These are phyloP conservation scores for Setaria italica DNA, from an alignment of 202 grass and related monocot genomes.

Conservation along the genomic window DNA sequence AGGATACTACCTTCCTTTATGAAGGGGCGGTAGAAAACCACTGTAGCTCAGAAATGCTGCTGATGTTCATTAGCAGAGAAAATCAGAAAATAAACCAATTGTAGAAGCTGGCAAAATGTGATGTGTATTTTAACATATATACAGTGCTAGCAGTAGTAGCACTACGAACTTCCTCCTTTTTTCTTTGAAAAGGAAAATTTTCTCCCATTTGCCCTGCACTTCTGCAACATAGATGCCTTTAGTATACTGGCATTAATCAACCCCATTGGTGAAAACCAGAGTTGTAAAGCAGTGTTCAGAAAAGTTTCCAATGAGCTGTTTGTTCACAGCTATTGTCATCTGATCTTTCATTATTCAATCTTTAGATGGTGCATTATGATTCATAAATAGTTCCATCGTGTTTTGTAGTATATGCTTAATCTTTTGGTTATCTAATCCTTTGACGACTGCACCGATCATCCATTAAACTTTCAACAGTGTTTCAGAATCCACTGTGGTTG, in stretches of 20 bases:
- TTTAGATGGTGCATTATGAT: not conserved
- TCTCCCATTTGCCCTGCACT: not conserved
- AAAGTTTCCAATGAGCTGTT: not conserved
- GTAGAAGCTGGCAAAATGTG: not conserved
- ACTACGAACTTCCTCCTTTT: not conserved
- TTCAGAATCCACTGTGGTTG: not conserved
- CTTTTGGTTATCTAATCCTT: not conserved
- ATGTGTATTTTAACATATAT: not conserved
- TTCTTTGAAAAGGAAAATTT: not conserved
- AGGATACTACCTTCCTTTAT: not conserved
- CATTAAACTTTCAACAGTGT: not conserved
- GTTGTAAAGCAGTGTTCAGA: not conserved
- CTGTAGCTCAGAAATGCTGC: not conserved
- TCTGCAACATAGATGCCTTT: not conserved
- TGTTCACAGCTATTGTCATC: not conserved
- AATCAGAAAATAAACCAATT: not conserved
- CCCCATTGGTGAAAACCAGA: constrained; percentile 1
- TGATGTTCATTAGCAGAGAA: not conserved
- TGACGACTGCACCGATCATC: not conserved
- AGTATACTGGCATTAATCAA: not conserved
- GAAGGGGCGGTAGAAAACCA: not conserved
- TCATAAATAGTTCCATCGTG: not conserved
- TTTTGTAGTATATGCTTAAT: not conserved
- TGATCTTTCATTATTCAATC: not conserved
- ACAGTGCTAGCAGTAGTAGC: not conserved